phyloP scores from a whole-genome alignment of 2,329 filamentous ascomycete genomes.

The Fusarium chuoi region DNA sequence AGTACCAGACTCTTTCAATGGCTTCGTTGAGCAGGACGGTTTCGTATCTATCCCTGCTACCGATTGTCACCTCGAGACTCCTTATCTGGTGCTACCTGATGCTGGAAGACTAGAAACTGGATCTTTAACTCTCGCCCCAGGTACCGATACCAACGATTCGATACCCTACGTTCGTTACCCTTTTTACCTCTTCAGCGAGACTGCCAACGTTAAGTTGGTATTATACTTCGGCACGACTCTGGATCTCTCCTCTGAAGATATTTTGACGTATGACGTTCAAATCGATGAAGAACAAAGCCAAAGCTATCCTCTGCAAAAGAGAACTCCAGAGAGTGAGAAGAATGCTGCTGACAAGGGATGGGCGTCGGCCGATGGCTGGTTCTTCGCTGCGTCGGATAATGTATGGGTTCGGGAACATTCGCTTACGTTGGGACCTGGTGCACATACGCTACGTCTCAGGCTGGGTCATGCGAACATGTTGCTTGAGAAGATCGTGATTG shows the following conservation, averaged over 20 bases:
- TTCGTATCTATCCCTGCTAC: constrained; percentile 50
- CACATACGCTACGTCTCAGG: constrained; percentile 6
- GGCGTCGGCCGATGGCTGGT: constrained; percentile 33
- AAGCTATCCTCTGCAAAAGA: constrained; percentile 4
- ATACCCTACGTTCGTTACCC: constrained; percentile 1
- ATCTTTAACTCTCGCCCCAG: constrained; percentile 9
- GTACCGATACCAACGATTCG: fast-evolving
- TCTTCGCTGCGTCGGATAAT: constrained; percentile 31
- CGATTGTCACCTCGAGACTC: background rate
- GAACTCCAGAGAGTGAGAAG: constrained; percentile 19
- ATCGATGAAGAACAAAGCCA: background rate
- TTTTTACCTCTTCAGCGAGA: constrained; percentile 22
- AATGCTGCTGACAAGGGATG: constrained; percentile 28
- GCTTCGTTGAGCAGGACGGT: constrained; percentile 70
- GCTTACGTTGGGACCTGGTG: background rate
- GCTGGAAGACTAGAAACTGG: constrained; percentile 23
- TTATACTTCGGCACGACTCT: constrained; percentile 32
- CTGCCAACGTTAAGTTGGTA: background rate
- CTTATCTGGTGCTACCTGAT: constrained; percentile 26
- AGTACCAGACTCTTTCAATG: constrained; percentile 61
- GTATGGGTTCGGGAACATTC: constrained; percentile 27
- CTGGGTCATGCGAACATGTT: constrained; percentile 26
- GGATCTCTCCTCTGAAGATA: constrained; percentile 18
- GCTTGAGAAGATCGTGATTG: constrained; percentile 35
- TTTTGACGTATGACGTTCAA: constrained; percentile 11